Percentiles rank a stretch among this genome's conserved stretches.
Conservation (phyloP, 305 asterid species). For the Stenogyne calaminthoides region DNA sequence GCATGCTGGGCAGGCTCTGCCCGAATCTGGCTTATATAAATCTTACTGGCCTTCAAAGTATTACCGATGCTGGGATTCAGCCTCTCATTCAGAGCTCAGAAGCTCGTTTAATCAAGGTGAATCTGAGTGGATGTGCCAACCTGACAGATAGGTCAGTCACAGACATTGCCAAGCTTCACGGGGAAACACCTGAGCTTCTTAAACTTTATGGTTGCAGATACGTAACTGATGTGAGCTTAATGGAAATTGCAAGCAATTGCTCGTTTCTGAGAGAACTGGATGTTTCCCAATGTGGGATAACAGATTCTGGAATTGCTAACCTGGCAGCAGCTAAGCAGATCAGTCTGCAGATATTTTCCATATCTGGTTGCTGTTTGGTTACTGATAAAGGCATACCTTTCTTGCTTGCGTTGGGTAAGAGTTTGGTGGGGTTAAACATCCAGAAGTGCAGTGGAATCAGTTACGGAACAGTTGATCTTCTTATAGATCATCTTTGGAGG, state of each 20-base stretch:
- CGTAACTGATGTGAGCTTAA: conserved; percentile 59
- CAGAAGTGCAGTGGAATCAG: conserved; percentile 61
- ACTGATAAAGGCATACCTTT: conserved; percentile 55
- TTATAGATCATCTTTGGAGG: conserved; percentile 64
- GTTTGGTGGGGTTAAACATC: conserved; percentile 65
- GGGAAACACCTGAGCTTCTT: conserved; percentile 60
- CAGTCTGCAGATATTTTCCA: conserved; percentile 53
- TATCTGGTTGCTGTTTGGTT: conserved; percentile 53
- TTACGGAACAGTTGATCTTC: conserved; percentile 42
- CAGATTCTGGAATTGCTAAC: conserved; percentile 59
- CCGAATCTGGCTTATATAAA: conserved; percentile 56
- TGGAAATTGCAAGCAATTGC: conserved; percentile 58
- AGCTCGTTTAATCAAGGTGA: conserved; percentile 62
- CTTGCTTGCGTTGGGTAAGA: conserved; percentile 49
- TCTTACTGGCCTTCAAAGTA: conserved; percentile 44
- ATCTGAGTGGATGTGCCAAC: conserved; percentile 59
- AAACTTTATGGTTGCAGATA: conserved; percentile 64
- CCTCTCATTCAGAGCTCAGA: conserved; percentile 57
- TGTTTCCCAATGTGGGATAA: conserved; percentile 55
- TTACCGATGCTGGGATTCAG: conserved; percentile 62
- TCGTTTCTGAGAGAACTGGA: conserved; percentile 58
- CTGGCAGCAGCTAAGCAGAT: conserved; percentile 54
- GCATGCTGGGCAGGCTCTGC: conserved; percentile 56
- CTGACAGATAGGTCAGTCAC: conserved; percentile 56
- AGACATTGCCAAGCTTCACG: conserved; percentile 57